phyloP scores from a whole-genome alignment of 1,139 yeast species.

The Debaryomyces sp. region DNA sequence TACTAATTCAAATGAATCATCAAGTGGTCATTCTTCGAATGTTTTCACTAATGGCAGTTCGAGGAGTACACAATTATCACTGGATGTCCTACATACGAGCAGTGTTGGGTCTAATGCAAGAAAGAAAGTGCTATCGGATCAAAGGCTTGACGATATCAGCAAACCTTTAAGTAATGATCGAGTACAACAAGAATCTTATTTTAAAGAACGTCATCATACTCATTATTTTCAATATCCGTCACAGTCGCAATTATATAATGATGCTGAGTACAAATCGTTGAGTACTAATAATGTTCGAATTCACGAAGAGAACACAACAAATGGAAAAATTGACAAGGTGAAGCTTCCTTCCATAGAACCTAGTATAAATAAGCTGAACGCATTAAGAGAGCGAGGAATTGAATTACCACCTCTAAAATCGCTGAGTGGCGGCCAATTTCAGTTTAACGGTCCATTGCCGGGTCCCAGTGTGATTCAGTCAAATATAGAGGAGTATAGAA shows the following conservation, averaged over 20 bases:
- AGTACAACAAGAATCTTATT: constrained; percentile 5
- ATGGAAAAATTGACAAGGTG: constrained; percentile 7
- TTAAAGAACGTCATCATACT: constrained; percentile 13
- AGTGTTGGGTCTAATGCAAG: constrained; percentile 11
- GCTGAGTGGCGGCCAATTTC: not conserved
- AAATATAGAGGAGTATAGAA: constrained; percentile 6
- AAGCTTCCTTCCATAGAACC: constrained; percentile 21
- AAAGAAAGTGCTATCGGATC: not conserved
- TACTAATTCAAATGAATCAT: not conserved
- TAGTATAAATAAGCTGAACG: constrained; percentile 11
- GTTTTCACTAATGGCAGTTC: constrained; percentile 12
- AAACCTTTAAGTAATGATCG: constrained; percentile 18
- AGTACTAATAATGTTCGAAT: constrained; percentile 16
- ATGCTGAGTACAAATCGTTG: constrained; percentile 5
- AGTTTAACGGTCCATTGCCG: not conserved
- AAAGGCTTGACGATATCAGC: constrained; percentile 12
- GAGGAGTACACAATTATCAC: constrained; percentile 13
- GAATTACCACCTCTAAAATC: constrained; percentile 20
- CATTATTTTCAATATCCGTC: constrained; percentile 29
- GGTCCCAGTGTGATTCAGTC: constrained; percentile 6
- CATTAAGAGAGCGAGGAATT: constrained; percentile 7
- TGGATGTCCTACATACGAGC: constrained; percentile 13
- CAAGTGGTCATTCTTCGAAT: constrained; percentile 9
- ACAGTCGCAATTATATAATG: constrained; percentile 24
- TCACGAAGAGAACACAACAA: constrained; percentile 10